Percentiles rank a stretch among this genome's conserved stretches.
Evolutionary conservation across 164 flowering plant species (phyloP).

Genomic region (Cinnamomum micranthum): DNA sequence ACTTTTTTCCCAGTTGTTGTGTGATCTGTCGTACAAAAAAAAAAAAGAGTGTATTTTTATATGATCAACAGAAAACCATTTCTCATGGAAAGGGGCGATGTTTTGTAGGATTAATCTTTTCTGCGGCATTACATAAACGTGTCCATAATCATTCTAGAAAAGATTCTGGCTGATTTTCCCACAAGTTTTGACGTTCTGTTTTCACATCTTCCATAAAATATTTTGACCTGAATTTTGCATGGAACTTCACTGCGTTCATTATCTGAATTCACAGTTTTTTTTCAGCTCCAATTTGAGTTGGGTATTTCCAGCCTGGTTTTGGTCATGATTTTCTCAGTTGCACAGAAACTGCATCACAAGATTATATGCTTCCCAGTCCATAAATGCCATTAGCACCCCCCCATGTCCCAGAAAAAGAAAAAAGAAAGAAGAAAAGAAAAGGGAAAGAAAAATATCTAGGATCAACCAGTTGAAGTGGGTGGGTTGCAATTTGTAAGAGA

Average conservation of each 20-base stretch:
- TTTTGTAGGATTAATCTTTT: no score
- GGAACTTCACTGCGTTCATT: slow-evolving; percentile 28
- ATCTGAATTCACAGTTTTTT: slow-evolving; percentile 29
- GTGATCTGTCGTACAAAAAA: no score
- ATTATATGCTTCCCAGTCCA: slow-evolving; percentile 36
- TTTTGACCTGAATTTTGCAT: slow-evolving; percentile 7
- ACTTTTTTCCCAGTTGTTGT: no score
- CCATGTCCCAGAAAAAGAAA: slow-evolving; percentile 4
- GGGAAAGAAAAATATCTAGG: slow-evolving; percentile 19
- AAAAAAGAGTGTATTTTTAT: no score
- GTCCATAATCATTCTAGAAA: not conserved
- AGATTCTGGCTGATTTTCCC: slow-evolving; percentile 40
- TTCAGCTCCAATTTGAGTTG: slow-evolving; percentile 32
- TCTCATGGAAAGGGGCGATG: no score
- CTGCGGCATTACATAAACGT: no score
- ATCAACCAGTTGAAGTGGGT: slow-evolving; percentile 37
- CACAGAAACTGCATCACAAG: slow-evolving; percentile 41
- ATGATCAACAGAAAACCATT: no score
- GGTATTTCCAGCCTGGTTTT: slow-evolving; percentile 36
- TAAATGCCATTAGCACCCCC: slow-evolving; percentile 41
- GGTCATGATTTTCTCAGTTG: slow-evolving; percentile 34
- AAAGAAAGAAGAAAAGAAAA: slow-evolving; percentile 10
- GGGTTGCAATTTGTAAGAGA: slow-evolving; percentile 29
- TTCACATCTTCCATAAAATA: not conserved
- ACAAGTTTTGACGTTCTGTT: slow-evolving; percentile 1